Evolutionary conservation across 106 monocot species (phyloP), one percentile per base, ranked within the genome.

Genomic region (Dioscorea dumetorum): DNA sequence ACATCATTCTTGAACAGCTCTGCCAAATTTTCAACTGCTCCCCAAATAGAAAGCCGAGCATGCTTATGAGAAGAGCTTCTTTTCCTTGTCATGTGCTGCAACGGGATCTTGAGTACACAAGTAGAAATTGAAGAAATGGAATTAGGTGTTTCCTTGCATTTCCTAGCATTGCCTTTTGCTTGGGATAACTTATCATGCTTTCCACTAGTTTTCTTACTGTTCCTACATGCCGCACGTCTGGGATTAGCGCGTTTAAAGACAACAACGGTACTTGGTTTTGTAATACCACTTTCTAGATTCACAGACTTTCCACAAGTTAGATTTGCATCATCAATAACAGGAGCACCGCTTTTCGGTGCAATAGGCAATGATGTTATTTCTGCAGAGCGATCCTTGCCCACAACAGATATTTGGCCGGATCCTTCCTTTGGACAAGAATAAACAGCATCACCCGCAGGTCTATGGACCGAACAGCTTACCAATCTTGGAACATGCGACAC

Each of bases 201-300:
- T 50, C n/a, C 50, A 57, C 64, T 62, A 76, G 33, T 60, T 51
- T 67, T 49, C 52, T 19, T 69, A 35, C 32, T 75, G 64, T 67
- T 78, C 23, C 59, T 75, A 0, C 85, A 83, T 31, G 85, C 88
- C 58, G 68, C 78, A 24, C 88, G 80, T 70, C 76, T 85, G 50
- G 88, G 88, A 66, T 93, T 93, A 15, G 69, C 66, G 14, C 92
- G 88, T 50, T 80, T 88, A n/a, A 73, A 72, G 24, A 72, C 59
- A 61, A 63, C 51, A 41, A 70, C 24, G 3, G 77, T 8, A 54
- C 59, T 35, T 48, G 74, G 54, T 35, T 77, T 74, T 70, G 32
- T 12, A 70, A 54, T 34, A 19, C 1, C 61, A 31, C 15, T 70
- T 74, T 14, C 50, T 23, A 18, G 48, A 21, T 54, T 70, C 58